Percentiles rank a stretch among this genome's conserved stretches.
These are phyloP conservation scores for Ilyonectria destructans DNA, from an alignment of 2,329 filamentous ascomycete species.

Conservation along the genomic window DNA sequence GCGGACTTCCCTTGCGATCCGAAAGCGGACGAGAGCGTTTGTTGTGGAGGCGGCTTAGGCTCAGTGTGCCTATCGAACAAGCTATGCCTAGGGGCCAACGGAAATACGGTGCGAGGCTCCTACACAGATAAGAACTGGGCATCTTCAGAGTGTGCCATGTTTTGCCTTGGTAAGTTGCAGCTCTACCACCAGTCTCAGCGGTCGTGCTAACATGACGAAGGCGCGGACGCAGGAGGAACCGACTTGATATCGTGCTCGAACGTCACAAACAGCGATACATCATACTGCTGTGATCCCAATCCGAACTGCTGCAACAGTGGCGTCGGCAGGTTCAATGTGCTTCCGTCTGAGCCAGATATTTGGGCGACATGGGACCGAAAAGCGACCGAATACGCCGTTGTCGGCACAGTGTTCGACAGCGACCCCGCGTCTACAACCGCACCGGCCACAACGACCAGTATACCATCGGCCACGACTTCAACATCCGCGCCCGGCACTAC, in stretches of 20 bases:
- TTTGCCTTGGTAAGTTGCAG: slow-evolving; percentile 28
- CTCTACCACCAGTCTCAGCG: not conserved
- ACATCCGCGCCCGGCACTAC: slow-evolving; percentile 13
- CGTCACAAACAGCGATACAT: slow-evolving; percentile 42
- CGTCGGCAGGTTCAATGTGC: slow-evolving; percentile 46
- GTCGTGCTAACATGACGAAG: slow-evolving; percentile 26
- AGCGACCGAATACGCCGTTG: slow-evolving; percentile 35
- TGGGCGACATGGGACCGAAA: slow-evolving; percentile 43
- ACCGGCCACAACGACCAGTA: slow-evolving; percentile 4
- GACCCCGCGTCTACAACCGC: slow-evolving; percentile 16
- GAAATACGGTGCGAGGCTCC: slow-evolving; percentile 43
- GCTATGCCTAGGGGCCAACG: slow-evolving; percentile 39
- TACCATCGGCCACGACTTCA: not conserved
- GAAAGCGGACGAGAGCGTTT: slow-evolving; percentile 38
- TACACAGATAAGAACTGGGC: slow-evolving; percentile 46
- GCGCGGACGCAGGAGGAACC: slow-evolving; percentile 42
- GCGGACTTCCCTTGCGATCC: slow-evolving; percentile 40
- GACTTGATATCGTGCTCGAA: slow-evolving; percentile 49
- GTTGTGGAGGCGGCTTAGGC: slow-evolving; percentile 41
- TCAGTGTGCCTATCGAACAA: slow-evolving; percentile 44
- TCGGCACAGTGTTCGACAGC: slow-evolving; percentile 37
- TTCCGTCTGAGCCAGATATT: slow-evolving; percentile 40
- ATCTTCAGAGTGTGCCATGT: slow-evolving; percentile 40
- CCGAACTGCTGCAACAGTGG: slow-evolving; percentile 45
- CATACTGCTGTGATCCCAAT: slow-evolving; percentile 48